Evolutionary conservation across 345 rosid genomes (phyloP).

Genomic region (Eucalyptus urophylla): DNA sequence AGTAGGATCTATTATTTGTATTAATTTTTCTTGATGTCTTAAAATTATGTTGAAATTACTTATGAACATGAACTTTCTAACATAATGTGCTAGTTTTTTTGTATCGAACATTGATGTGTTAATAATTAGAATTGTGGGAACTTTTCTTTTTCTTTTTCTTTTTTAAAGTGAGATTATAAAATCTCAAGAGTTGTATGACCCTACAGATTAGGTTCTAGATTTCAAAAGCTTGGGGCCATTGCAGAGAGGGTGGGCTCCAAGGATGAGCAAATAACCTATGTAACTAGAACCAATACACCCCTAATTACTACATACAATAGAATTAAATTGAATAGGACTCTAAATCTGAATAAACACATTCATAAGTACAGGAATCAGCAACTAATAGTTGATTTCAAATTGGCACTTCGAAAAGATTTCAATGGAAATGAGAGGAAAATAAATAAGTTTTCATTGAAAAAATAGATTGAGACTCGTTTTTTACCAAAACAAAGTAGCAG

Average conservation of each 20-base stretch:
- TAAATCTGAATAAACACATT: not conserved
- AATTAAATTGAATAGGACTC: not conserved
- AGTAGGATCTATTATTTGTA: no score
- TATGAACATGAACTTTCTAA: no score
- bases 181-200: not conserved
- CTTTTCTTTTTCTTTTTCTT: not conserved
- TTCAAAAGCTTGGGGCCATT: not conserved
- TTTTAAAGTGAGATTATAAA: not conserved
- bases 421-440: not conserved
- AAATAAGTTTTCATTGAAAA: not conserved
- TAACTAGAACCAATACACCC: not conserved
- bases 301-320: not conserved
- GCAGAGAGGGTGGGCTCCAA: rapidly evolving
- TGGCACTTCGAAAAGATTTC: not conserved
- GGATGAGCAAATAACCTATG: no score
- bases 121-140: not conserved
- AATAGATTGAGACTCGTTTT: not conserved
- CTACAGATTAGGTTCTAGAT: not conserved
- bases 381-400: not conserved
- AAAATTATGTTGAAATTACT: no score
- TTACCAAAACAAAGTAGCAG: not conserved
- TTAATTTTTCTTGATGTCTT: no score
- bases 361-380: not conserved
- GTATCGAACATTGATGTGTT: not conserved
- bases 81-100: not conserved